Percentiles rank a stretch among this genome's conserved stretches.
Evolutionary conservation across 768 basidiomycete species (phyloP).

Genomic region (Rhizopogon rudus): DNA sequence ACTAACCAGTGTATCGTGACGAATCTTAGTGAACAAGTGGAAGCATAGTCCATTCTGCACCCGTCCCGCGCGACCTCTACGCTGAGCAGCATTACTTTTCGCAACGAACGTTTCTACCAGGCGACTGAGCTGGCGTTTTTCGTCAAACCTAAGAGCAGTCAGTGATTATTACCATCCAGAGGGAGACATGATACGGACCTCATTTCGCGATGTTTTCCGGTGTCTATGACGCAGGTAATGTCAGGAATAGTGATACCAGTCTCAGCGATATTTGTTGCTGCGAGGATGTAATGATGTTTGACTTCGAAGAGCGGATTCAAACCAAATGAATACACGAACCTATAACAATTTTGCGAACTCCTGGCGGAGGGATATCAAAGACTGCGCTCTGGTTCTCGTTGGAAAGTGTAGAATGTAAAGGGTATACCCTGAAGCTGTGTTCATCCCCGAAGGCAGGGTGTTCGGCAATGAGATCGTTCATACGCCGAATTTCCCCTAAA

Average conservation of each 20-base stretch:
- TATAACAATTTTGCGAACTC: conserved; percentile 90
- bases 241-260: conserved; percentile 99
- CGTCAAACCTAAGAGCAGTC: conserved; percentile 66
- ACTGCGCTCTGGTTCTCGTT: conserved; percentile 88
- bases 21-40: conserved; percentile 87
- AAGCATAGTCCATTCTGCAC: conserved; percentile 88
- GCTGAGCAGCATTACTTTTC: conserved; percentile 84
- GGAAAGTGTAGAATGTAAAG: conserved; percentile 89
- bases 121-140: conserved; percentile 93
- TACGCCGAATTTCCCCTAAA: conserved; percentile 84
- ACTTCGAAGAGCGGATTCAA: conserved; percentile 8
- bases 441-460: conserved; percentile 67
- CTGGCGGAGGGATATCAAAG: conserved; percentile 80
- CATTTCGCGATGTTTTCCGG: conserved; percentile 93
- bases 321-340: conserved; percentile 39
- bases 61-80: conserved; percentile 88
- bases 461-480: conserved; percentile 76
- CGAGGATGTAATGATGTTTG: neutral
- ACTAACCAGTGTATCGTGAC: conserved; percentile 74
- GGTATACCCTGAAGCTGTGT: conserved; percentile 68
- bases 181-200: conserved; percentile 36
- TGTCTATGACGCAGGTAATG: conserved; percentile 93
- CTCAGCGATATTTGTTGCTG: conserved; percentile 91
- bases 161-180: conserved; percentile 4
- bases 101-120: conserved; percentile 90